phyloP scores from a whole-genome alignment of 2,329 filamentous ascomycete species.

The Talaromyces sp. region DNA sequence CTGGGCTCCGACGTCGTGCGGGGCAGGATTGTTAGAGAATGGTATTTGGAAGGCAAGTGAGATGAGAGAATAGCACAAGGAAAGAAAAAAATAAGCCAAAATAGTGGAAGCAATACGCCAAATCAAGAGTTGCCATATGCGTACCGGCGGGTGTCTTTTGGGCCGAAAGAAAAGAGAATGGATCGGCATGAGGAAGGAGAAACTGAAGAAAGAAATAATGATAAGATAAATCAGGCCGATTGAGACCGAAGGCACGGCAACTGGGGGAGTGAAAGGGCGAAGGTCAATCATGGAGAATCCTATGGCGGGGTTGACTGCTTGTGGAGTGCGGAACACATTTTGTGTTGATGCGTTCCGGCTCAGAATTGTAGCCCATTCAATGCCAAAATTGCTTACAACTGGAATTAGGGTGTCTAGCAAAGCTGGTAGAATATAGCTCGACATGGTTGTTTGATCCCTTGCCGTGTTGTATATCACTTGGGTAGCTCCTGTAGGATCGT shows the following conservation, averaged over 20 bases:
- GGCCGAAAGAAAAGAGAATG: constrained; percentile 55
- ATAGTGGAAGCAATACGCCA: constrained; percentile 56
- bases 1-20: constrained; percentile 37
- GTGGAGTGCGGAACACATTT: constrained; percentile 34
- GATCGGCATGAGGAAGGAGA: constrained; percentile 59
- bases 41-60: constrained; percentile 60
- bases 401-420: constrained; percentile 44
- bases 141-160: constrained; percentile 49
- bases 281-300: constrained; percentile 54
- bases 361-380: constrained; percentile 31
- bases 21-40: constrained; percentile 47
- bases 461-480: constrained; percentile 53
- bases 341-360: constrained; percentile 37
- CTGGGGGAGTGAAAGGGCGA: constrained; percentile 53
- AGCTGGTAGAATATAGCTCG: constrained; percentile 50
- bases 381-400: constrained; percentile 46
- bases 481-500: constrained; percentile 55
- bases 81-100: constrained; percentile 56
- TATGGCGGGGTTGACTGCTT: constrained; percentile 52
- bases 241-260: constrained; percentile 52
- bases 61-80: constrained; percentile 59
- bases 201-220: constrained; percentile 63
- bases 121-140: constrained; percentile 53
- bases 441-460: constrained; percentile 52
- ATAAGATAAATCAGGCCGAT: constrained; percentile 64